phyloP scores from a whole-genome alignment of 768 basidiomycete genomes.

The Agrocybe praecox region DNA sequence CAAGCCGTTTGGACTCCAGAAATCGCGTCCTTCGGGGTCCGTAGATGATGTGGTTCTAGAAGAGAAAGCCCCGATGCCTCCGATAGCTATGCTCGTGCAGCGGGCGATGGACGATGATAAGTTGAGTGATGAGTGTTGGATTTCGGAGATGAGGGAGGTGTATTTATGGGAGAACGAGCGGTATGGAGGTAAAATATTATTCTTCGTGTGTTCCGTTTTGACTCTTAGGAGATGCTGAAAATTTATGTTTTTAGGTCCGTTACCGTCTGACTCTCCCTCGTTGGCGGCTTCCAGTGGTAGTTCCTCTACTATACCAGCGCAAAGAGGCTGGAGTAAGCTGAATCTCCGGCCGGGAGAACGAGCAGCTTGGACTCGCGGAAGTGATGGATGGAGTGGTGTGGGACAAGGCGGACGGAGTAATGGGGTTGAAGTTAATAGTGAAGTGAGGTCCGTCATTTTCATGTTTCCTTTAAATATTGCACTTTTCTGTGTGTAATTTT shows the following conservation, averaged over 20 bases:
- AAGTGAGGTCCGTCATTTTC: slow-evolving; percentile 59
- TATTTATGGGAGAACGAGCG: slow-evolving; percentile 86
- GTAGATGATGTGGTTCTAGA: neutral
- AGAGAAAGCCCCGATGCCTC: slow-evolving; percentile 3
- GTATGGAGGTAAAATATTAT: slow-evolving; percentile 32
- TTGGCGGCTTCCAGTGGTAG: neutral
- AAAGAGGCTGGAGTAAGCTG: slow-evolving; percentile 44
- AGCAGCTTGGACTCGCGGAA: slow-evolving; percentile 67
- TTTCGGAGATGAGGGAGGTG: slow-evolving; percentile 63
- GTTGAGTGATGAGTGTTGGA: slow-evolving; percentile 67
- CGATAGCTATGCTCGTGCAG: slow-evolving; percentile 29
- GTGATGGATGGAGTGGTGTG: slow-evolving; percentile 72
- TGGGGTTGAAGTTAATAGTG: slow-evolving; percentile 45
- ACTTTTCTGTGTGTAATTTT: neutral
- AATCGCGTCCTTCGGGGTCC: neutral
- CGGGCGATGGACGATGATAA: slow-evolving; percentile 65
- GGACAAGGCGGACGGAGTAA: slow-evolving; percentile 33
- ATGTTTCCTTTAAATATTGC: slow-evolving; percentile 2
- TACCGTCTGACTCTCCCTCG: slow-evolving; percentile 7
- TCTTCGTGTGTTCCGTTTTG: neutral
- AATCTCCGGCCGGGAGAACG: slow-evolving; percentile 51
- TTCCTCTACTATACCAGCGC: slow-evolving; percentile 1
- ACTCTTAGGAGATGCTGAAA: neutral
- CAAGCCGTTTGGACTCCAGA: neutral
- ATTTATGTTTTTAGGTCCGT: slow-evolving; percentile 3